phyloP scores from a whole-genome alignment of 1,284 basidiomycete genomes.

The Ceratobasidium sp. region DNA sequence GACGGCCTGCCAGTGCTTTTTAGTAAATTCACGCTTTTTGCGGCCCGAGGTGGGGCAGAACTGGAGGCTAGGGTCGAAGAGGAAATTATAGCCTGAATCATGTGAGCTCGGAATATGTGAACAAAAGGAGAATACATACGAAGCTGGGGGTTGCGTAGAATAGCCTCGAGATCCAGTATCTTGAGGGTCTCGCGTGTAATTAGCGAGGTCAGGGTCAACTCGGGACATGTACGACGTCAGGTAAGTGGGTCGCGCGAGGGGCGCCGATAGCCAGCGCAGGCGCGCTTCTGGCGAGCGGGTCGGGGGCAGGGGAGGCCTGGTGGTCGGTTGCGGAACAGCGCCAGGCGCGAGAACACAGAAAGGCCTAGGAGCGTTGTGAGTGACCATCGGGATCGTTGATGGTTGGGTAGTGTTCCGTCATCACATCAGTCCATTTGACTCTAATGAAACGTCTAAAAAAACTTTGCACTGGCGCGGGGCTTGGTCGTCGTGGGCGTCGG shows the following conservation, averaged over 20 bases:
- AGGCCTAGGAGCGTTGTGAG: too few relatives aligned
- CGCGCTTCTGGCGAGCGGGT: constrained; percentile 14
- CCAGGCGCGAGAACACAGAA: too few relatives aligned
- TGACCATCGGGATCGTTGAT: too few relatives aligned
- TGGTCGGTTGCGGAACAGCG: not conserved
- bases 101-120: constrained; percentile 54
- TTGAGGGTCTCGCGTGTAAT: constrained; percentile 88
- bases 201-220: constrained; percentile 64
- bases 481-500: not conserved
- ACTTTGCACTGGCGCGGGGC: constrained; percentile 3
- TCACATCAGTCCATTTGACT: too few relatives aligned
- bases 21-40: constrained; percentile 80
- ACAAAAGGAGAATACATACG: constrained; percentile 64
- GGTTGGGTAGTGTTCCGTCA: too few relatives aligned
- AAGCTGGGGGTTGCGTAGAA: constrained; percentile 90
- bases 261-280: constrained; percentile 39
- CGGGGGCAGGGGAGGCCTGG: too few relatives aligned
- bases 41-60: constrained; percentile 79
- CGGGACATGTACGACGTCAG: constrained; percentile 59
- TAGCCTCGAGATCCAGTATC: constrained; percentile 87
- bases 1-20: constrained; percentile 89
- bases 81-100: constrained; percentile 81
- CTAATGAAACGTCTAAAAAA: not conserved
- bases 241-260: constrained; percentile 18
- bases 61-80: constrained; percentile 85